Evolutionary conservation across 2,329 filamentous ascomycete genomes (phyloP), one percentile per base, ranked within the genome.

Genomic region (Penicillium crustosum): DNA sequence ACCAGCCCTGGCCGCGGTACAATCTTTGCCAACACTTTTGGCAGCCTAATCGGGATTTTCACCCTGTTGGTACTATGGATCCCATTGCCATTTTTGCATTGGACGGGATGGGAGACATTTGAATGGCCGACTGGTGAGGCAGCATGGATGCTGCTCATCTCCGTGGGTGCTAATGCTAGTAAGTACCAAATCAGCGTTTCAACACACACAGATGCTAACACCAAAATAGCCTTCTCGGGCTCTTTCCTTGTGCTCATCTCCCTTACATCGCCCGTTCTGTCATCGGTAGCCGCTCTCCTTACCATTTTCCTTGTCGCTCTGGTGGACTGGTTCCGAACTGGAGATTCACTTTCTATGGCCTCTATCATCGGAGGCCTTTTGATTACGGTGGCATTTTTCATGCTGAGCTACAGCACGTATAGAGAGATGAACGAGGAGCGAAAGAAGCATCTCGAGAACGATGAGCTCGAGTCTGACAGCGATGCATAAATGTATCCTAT

Each of bases 291-390:
- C 0, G 91, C 93, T 2, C 84, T 99, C 7, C 81, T 99, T 47
- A 99, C 94, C 23, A 99, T 99, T 65, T 97, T 99, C 81, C 86
- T 97, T 60, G 94, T 99, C 7, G 94, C 93, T 0, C 80, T 97
- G 31, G 90, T 90, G 55, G 94, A 99, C 75, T 95, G 94, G 86
- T 72, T 93, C 56, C 81, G 93, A 43, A 95, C 91, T 0, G 91
- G 93, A 49, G 82, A 89, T 66, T 85, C 89, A 0, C 80, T 96
- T 21, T 89, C 87, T 51, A 78, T 82, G 4, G 89, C 92, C 0
- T 90, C 93, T 4, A 81, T 97, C 13, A 69, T 86, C 0, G 94
- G 94, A n/a, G 93, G 94, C 0, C 70, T 89, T 29, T 81, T 97
- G 67, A 99, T 99, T 68, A 89, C 96, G 57, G 82, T 85, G 1